Percentiles rank a stretch among this genome's conserved stretches.
Conservation (phyloP, 768 basidiomycete genomes). For the Trametopsis cervina region DNA sequence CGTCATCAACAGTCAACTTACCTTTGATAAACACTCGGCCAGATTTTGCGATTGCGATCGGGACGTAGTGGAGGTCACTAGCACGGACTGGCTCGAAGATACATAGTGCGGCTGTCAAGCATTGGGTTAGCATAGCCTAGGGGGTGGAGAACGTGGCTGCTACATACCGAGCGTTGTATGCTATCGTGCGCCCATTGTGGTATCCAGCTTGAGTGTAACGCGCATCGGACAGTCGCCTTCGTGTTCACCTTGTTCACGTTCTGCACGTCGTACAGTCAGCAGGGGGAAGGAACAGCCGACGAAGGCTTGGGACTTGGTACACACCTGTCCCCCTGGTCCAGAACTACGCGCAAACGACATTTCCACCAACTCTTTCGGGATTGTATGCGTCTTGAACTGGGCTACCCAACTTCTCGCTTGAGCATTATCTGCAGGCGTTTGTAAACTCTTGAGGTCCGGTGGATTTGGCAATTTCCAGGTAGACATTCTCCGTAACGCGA, state of each 20-base stretch:
- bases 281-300: slow-evolving; percentile 4
- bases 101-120: slow-evolving; percentile 51
- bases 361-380: slow-evolving; percentile 50
- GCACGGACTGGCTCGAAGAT: slow-evolving; percentile 58
- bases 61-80: slow-evolving; percentile 60
- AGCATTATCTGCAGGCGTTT: slow-evolving; percentile 34
- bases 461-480: slow-evolving; percentile 30
- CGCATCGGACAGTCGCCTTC: slow-evolving; percentile 62
- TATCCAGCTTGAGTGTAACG: slow-evolving; percentile 55
- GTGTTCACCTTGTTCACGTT: slow-evolving; percentile 91
- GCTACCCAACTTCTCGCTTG: slow-evolving; percentile 51
- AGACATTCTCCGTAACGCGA: background rate
- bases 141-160: background rate
- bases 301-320: background rate
- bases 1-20: slow-evolving; percentile 11
- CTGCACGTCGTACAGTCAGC: slow-evolving; percentile 28
- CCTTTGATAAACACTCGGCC: slow-evolving; percentile 66
- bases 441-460: slow-evolving; percentile 31
- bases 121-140: background rate
- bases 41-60: slow-evolving; percentile 78
- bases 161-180: slow-evolving; percentile 43
- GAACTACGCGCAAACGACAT: slow-evolving; percentile 72
- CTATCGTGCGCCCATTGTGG: slow-evolving; percentile 54
- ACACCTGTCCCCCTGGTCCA: slow-evolving; percentile 79
- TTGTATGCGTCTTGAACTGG: slow-evolving; percentile 35